Conservation (phyloP, 1,139 yeast genomes). For the Candida sp. region DNA sequence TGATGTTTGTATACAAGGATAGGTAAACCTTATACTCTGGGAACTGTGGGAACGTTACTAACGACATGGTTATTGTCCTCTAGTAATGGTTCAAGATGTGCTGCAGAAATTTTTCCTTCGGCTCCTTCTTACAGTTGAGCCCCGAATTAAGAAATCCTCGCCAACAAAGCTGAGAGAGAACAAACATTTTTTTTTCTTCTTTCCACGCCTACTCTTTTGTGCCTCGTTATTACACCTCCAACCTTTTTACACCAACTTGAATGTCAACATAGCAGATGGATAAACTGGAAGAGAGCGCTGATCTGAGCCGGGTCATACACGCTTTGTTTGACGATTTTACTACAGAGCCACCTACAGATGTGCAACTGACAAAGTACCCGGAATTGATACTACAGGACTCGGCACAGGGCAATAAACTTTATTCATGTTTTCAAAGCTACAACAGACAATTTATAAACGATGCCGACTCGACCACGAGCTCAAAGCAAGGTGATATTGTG, state of each 20-base stretch:
- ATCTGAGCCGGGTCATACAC: conserved; percentile 7
- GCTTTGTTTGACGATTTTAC: conserved; percentile 9
- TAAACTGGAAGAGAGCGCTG: background rate
- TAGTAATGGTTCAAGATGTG: background rate
- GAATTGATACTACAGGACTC: conserved; percentile 40
- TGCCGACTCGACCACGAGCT: conserved; percentile 9
- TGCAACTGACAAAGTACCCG: conserved; percentile 26
- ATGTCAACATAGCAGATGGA: background rate
- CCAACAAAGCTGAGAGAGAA: too few species aligned
- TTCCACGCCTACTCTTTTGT: too few species aligned
- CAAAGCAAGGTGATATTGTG: conserved; percentile 19
- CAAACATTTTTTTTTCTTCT: background rate
- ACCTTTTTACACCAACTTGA: background rate
- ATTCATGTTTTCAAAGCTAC: conserved; percentile 38
- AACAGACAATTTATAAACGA: conserved; percentile 36
- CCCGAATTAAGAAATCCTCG: too few species aligned
- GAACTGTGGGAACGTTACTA: conserved; percentile 35
- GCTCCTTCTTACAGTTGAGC: too few species aligned
- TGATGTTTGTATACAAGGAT: conserved; percentile 26
- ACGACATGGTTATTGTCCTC: background rate
- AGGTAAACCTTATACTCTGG: conserved; percentile 29
- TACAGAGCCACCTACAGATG: background rate
- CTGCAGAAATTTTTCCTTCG: background rate
- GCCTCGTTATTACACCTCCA: background rate
- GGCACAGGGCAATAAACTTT: conserved; percentile 33